Evolutionary conservation across 164 flowering plant species (phyloP).

Genomic region (Umbilicus rupestris): DNA sequence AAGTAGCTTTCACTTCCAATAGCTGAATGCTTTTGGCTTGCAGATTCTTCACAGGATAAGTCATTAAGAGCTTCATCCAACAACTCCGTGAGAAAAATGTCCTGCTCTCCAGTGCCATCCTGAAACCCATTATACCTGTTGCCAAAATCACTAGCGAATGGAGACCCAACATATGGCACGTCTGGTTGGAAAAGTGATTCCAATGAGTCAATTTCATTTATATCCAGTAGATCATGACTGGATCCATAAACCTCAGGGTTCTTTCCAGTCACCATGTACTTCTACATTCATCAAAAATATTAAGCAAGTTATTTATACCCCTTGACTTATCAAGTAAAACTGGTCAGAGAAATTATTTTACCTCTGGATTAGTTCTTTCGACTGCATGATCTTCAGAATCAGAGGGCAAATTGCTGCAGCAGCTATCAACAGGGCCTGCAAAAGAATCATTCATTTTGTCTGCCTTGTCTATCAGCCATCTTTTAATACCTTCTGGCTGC

Average conservation of each 20-base stretch:
- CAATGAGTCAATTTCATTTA: constrained; percentile 16
- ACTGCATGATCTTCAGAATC: constrained; percentile 21
- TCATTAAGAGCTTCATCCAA: constrained; percentile 20
- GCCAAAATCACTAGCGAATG: constrained; percentile 32
- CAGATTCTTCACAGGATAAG: constrained; percentile 18
- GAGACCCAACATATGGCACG: constrained; percentile 19
- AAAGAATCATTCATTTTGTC: constrained; percentile 14
- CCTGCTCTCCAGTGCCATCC: constrained; percentile 29
- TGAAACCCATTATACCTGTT: constrained; percentile 17
- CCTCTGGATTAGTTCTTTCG: constrained; percentile 18
- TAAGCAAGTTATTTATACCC: not conserved
- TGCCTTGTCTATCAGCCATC: constrained; percentile 19
- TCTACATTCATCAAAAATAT: constrained; percentile 10
- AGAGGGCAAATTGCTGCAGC: constrained; percentile 20
- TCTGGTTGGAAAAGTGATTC: constrained; percentile 9
- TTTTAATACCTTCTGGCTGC: constrained; percentile 17
- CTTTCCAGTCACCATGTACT: constrained; percentile 8
- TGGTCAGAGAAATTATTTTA: constrained; percentile 4
- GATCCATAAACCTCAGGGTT: constrained; percentile 8
- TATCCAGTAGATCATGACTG: constrained; percentile 13
- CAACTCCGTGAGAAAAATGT: constrained; percentile 19
- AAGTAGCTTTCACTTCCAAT: constrained; percentile 12
- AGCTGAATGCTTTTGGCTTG: constrained; percentile 12
- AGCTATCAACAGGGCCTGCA: constrained; percentile 15
- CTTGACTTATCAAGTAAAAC: not conserved